Evolutionary conservation across 176 grass and related monocot species (phyloP).

Genomic region (Avena eriantha): DNA sequence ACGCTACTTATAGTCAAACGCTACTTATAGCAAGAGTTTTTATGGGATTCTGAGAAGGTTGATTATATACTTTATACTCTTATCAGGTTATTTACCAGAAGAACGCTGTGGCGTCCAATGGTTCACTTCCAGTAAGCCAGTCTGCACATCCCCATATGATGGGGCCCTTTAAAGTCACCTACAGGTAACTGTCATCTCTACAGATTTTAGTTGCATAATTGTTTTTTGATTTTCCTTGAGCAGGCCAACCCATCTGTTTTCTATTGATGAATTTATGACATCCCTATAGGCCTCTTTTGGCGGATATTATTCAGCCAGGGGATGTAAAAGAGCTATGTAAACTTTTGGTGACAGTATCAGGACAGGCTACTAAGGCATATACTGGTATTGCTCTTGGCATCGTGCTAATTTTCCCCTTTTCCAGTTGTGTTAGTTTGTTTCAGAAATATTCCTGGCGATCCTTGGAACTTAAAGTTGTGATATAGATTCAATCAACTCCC

Average conservation of each 20-base stretch:
- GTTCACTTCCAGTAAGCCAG: constrained; percentile 59
- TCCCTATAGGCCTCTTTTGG: constrained; percentile 87
- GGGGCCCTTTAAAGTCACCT: constrained; percentile 78
- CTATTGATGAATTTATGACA: constrained; percentile 44
- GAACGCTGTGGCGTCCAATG: constrained; percentile 44
- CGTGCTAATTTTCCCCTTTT: constrained; percentile 24
- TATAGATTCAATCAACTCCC: constrained; percentile 20
- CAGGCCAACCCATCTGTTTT: constrained; percentile 34
- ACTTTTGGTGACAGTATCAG: constrained; percentile 76
- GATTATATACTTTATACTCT: constrained; percentile 27
- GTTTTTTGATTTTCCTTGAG: constrained; percentile 25
- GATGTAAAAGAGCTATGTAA: constrained; percentile 90
- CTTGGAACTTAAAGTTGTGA: constrained; percentile 25
- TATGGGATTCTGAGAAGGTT: constrained; percentile 22
- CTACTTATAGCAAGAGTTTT: constrained; percentile 16
- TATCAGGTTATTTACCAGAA: constrained; percentile 61
- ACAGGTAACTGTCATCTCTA: constrained; percentile 67
- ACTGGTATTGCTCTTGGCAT: constrained; percentile 57
- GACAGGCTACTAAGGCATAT: constrained; percentile 67
- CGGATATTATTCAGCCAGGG: constrained; percentile 79
- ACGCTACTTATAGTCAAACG: constrained; percentile 19
- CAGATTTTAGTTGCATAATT: background rate
- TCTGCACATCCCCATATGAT: constrained; percentile 52
- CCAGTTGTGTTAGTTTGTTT: constrained; percentile 18
- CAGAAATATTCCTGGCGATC: constrained; percentile 24